Evolutionary conservation across 2,329 filamentous ascomycete species (phyloP).

Genomic region (Ambrosiella xylebori): DNA sequence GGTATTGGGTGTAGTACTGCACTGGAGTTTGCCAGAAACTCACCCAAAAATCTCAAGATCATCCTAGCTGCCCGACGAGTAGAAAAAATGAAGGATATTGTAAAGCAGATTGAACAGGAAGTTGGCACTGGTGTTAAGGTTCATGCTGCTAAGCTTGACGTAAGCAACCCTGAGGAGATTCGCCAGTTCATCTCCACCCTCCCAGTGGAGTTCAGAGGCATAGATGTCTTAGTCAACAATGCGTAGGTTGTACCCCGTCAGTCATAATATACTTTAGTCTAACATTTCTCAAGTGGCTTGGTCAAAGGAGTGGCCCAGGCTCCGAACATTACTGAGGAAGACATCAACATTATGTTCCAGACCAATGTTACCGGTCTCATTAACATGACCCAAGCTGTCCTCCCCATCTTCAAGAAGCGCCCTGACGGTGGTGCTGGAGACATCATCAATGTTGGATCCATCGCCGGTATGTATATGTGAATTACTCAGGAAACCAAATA

Average conservation of each 20-base stretch:
- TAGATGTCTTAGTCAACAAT: conserved; percentile 90
- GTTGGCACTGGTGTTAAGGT: conserved; percentile 69
- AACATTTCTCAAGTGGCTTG: conserved; percentile 43
- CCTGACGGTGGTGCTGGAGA: conserved; percentile 66
- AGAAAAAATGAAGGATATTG: conserved; percentile 60
- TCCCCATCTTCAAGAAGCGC: conserved; percentile 65
- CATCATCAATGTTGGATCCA: conserved; percentile 86
- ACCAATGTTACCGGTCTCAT: conserved; percentile 93
- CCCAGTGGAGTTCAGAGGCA: conserved; percentile 66
- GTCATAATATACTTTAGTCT: conserved; percentile 6
- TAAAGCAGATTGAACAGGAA: conserved; percentile 57
- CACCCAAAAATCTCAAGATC: conserved; percentile 62
- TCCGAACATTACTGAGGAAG: conserved; percentile 63
- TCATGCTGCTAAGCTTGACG: conserved; percentile 67
- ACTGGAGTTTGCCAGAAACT: conserved; percentile 81
- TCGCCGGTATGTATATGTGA: conserved; percentile 40
- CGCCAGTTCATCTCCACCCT: conserved; percentile 52
- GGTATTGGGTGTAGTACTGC: conserved; percentile 75
- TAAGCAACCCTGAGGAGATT: conserved; percentile 64
- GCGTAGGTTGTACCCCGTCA: conserved; percentile 42
- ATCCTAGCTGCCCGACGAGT: conserved; percentile 77
- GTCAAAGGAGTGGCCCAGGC: conserved; percentile 78
- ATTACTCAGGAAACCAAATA: too few species aligned
- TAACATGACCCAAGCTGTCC: conserved; percentile 84
- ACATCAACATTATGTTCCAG: conserved; percentile 73